Conservation (phyloP, 129 eudicot species). For the Arctium minus region DNA sequence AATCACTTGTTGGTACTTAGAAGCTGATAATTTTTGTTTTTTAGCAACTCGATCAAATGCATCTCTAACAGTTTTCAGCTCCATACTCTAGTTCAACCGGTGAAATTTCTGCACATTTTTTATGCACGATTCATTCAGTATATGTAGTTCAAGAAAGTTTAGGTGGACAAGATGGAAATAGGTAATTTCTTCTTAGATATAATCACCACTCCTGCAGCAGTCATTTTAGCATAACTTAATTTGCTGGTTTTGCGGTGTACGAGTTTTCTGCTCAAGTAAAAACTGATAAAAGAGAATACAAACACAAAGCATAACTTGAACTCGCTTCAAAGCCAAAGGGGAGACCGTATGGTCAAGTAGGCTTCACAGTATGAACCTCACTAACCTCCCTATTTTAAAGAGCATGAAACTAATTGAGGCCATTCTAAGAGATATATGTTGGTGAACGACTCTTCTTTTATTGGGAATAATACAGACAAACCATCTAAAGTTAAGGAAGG, state of each 20-base stretch:
- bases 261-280: too few species aligned
- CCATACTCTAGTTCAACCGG: constrained; percentile 23
- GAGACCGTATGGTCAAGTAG: too few species aligned
- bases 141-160: not conserved
- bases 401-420: not conserved
- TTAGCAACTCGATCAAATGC: constrained; percentile 37
- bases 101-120: constrained; percentile 12
- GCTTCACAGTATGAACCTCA: too few species aligned
- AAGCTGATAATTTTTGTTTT: constrained; percentile 28
- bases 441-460: not conserved
- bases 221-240: too few species aligned
- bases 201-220: too few species aligned
- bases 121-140: not conserved
- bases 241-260: too few species aligned
- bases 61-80: constrained; percentile 29
- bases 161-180: too few species aligned
- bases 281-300: too few species aligned
- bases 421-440: not conserved
- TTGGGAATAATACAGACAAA: not conserved
- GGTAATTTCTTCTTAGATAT: too few species aligned
- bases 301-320: too few species aligned
- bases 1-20: constrained; percentile 24
- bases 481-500: not conserved
- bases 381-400: not conserved
- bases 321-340: too few species aligned